Evolutionary conservation across 2,329 filamentous ascomycete genomes (phyloP), one percentile per base, ranked within the genome.

Genomic region (Penicillium sclerotigenum): DNA sequence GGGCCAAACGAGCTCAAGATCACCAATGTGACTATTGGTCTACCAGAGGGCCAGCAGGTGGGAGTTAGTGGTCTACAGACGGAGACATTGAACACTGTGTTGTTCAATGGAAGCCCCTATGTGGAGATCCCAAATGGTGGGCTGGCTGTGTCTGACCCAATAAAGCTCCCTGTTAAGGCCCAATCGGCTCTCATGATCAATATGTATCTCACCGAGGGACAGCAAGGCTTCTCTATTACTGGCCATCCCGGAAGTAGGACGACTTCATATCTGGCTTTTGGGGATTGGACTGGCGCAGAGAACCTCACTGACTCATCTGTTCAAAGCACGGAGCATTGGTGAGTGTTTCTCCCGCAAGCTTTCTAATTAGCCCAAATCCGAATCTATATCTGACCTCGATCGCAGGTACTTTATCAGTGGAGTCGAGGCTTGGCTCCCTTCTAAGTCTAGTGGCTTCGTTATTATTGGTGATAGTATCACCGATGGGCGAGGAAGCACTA

Each of bases 391-490:
- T 67, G 65, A 71, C 37, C 65, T 72, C 6, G 3, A 16, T n/a
- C 1, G 11, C 7, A 79, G 83, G 83, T 87, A 84, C 71, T 84
- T 85, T 59, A 72, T 86, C 62, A 82, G 79, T 34, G 78, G 78
- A 5, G 68, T 87, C 9, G 83, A 87, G 67, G 83, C 77, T n/a
- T 80, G 76, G 72, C 69, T 78, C 0, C 77, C 81, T 0, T 69
- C 60, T 3, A 57, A 76, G 26, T 65, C 75, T 10, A 68, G 78
- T 53, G 75, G 79, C 4, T 73, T 86, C 37, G 71, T 81, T 13
- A 77, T 87, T 42, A 73, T 91, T 41, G 81, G 84, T 1, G 81
- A 91, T 69, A 84, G 81, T 64, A 86, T 88, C 65, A 87, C 84
- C 4, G 85, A 88, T 65, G 85, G 85, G 11, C 77, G 83, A 26